A percentile compares a stretch with the other conserved stretches of the same genome.
These are phyloP conservation scores for Elsinoe arachidis DNA, from an alignment of 2,329 filamentous ascomycete genomes.

Conservation along the genomic window DNA sequence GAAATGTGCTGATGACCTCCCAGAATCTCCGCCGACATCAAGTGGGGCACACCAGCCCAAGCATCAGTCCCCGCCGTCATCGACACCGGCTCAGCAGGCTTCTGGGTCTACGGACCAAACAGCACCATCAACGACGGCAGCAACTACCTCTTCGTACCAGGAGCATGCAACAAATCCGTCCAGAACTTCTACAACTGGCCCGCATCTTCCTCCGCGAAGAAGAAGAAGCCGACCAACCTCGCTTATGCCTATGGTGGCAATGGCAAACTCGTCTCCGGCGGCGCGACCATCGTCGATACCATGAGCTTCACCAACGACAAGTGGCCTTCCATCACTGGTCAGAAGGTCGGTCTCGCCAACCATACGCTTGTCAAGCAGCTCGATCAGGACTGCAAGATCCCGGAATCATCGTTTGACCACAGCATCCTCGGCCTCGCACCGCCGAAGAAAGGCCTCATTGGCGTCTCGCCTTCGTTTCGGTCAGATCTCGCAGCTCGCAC, in stretches of 20 bases:
- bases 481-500: conserved; percentile 27
- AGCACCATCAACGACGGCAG: conserved; percentile 17
- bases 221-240: neutral
- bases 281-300: conserved; percentile 12
- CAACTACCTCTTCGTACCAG: conserved; percentile 9
- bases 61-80: conserved; percentile 12
- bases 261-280: conserved; percentile 14
- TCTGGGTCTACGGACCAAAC: conserved; percentile 16
- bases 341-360: conserved; percentile 24
- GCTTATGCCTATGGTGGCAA: conserved; percentile 16
- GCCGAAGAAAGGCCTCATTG: conserved; percentile 18
- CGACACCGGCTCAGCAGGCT: conserved; percentile 14
- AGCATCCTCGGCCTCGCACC: conserved; percentile 27
- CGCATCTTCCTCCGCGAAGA: neutral
- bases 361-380: conserved; percentile 20
- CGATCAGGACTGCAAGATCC: conserved; percentile 18
- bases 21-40: conserved; percentile 14
- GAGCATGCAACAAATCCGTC: conserved; percentile 15
- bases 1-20: neutral
- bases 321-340: conserved; percentile 19
- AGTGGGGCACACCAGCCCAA: conserved; percentile 14
- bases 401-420: conserved; percentile 18
- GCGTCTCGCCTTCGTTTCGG: conserved; percentile 25
- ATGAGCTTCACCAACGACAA: conserved; percentile 10
- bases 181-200: conserved; percentile 15